These are phyloP conservation scores for Lachnellula subtilissima DNA, from an alignment of 2,329 filamentous ascomycete genomes.

Conservation along the genomic window DNA sequence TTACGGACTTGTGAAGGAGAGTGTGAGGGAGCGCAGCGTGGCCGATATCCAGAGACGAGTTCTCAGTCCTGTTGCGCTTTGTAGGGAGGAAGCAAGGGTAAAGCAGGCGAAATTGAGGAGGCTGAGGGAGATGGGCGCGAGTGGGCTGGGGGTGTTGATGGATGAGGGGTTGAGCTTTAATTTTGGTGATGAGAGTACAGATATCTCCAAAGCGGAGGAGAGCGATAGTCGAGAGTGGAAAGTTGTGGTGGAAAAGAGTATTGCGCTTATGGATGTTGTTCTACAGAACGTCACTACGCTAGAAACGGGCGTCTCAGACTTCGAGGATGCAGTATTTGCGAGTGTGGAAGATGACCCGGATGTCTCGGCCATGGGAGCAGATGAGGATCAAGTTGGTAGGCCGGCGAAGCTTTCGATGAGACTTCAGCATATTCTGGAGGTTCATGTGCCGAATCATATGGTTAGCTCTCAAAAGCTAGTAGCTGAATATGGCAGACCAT, in stretches of 20 bases:
- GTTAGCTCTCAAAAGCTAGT: slow-evolving; percentile 51
- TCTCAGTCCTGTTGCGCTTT: slow-evolving; percentile 72
- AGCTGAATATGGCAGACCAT: slow-evolving; percentile 67
- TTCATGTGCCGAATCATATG: slow-evolving; percentile 64
- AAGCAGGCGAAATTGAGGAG: slow-evolving; percentile 70
- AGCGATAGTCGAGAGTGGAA: slow-evolving; percentile 56
- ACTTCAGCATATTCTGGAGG: slow-evolving; percentile 63
- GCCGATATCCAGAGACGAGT: slow-evolving; percentile 66
- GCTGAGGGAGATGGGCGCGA: slow-evolving; percentile 75
- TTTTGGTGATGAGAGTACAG: slow-evolving; percentile 51
- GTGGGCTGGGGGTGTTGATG: slow-evolving; percentile 79
- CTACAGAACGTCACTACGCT: slow-evolving; percentile 64
- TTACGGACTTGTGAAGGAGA: slow-evolving; percentile 74
- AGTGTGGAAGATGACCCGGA: slow-evolving; percentile 58
- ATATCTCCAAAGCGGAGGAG: slow-evolving; percentile 40
- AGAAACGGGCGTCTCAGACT: slow-evolving; percentile 57
- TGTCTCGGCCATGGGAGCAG: slow-evolving; percentile 46
- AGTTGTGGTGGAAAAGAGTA: slow-evolving; percentile 70
- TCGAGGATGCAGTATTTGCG: slow-evolving; percentile 61
- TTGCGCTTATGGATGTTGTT: slow-evolving; percentile 82
- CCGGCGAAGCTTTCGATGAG: slow-evolving; percentile 61
- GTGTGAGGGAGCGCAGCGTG: slow-evolving; percentile 67
- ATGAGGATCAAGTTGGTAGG: slow-evolving; percentile 26
- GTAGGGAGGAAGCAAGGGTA: slow-evolving; percentile 66
- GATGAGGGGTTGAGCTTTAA: slow-evolving; percentile 75